phyloP scores from a whole-genome alignment of 805 yeast genomes.

The Yamadazyma sp. region DNA sequence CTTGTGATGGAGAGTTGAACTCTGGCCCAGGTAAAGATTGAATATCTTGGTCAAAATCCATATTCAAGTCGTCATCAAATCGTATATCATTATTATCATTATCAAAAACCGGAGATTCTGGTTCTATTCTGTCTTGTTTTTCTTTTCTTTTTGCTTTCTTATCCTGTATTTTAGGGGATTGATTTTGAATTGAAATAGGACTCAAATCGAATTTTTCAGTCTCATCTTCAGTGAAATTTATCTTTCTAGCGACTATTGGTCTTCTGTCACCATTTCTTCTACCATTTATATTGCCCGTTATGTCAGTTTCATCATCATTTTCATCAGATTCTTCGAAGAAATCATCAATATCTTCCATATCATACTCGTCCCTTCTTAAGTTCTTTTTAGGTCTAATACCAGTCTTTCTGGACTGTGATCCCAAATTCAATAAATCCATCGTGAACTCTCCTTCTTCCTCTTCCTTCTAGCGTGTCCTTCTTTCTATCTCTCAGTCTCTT shows the following conservation, averaged over 20 bases:
- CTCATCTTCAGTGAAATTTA: conserved; percentile 34
- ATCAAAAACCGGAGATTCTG: background rate
- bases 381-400: conserved; percentile 50
- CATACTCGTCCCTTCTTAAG: conserved; percentile 52
- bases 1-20: conserved; percentile 1
- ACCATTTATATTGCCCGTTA: background rate
- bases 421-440: conserved; percentile 47
- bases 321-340: conserved; percentile 50
- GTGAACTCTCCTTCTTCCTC: too few species aligned
- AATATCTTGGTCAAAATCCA: conserved; percentile 1
- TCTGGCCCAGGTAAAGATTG: too few species aligned
- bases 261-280: background rate
- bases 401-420: conserved; percentile 62
- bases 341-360: conserved; percentile 68
- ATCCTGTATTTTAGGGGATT: background rate
- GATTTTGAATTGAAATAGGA: conserved; percentile 19
- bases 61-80: conserved; percentile 18
- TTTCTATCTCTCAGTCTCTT: too few species aligned
- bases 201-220: conserved; percentile 28
- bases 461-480: too few species aligned
- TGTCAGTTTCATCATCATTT: conserved; percentile 1
- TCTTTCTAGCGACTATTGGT: conserved; percentile 25
- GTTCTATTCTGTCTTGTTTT: background rate
- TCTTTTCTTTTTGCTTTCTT: background rate
- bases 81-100: background rate